Evolutionary conservation across 1,139 yeast species (phyloP), one percentile per base, ranked within the genome.

Genomic region (Saccharomyces pastorianus): DNA sequence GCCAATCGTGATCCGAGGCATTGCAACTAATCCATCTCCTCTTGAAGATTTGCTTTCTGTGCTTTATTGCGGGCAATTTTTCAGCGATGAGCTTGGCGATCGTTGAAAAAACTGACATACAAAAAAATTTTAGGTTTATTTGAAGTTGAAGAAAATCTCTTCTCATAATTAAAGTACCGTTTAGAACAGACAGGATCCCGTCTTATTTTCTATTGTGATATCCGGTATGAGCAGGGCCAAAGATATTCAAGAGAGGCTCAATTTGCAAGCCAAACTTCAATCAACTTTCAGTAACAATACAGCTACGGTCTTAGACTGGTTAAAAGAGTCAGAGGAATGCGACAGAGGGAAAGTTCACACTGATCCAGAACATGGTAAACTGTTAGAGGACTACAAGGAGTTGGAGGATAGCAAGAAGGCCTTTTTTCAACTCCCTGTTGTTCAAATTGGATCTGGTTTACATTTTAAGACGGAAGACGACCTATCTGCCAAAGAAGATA

Each of bases 171-270:
- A 1, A 11, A n/a, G 3, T 11, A 7, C 11, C 20, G 23, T 7
- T 14, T 8, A 14, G 14, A 11, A 17, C 17, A 17, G 17, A 14
- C 6, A 34, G 23, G 13, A 14, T 34, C 6, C 20, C 11, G 23
- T 7, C 2, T 14, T 14, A 14, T 17, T 34, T 34, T 8, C 9
- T 34, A 7, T 7, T 3, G 9, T 4, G 8, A 6, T 34, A 13
- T 14, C 11, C 8, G 46, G 17, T 1, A 66, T 67, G 71, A 66
- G 71, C 14, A 63, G 68, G 55, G 75, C 77, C 13, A 64, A 62
- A 51, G 71, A 70, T 55, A 70, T 73, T 14, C 71, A 71, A 56
- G 76, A 72, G 51, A 70, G 67, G 53, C 62, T 73, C 20, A 73
- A 65, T 42, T 58, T 73, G 26, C 73, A 71, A 47, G 69, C 71